Percentiles rank a stretch among this genome's conserved stretches.
These are phyloP conservation scores for Fragaria iinumae DNA, from an alignment of 306 rosid species.

Conservation along the genomic window DNA sequence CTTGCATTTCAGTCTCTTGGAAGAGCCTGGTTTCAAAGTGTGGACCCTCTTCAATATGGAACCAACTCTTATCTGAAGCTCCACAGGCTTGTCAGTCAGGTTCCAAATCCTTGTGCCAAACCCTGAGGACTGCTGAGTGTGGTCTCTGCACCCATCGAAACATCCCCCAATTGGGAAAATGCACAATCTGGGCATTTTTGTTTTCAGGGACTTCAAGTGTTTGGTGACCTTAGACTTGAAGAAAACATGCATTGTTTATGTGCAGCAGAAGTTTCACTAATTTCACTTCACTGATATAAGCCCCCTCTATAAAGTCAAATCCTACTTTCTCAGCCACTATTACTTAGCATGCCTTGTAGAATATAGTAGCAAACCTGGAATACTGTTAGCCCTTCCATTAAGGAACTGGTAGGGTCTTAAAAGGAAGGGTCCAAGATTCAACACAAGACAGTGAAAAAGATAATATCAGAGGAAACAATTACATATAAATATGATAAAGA, in stretches of 20 bases:
- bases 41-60: constrained; percentile 77
- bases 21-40: constrained; percentile 77
- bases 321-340: background rate
- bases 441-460: constrained; percentile 28
- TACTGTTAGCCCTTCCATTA: constrained; percentile 41
- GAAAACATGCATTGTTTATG: constrained; percentile 28
- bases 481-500: constrained; percentile 1
- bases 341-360: background rate
- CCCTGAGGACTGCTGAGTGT: constrained; percentile 56
- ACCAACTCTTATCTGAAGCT: constrained; percentile 93
- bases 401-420: constrained; percentile 51
- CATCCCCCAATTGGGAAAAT: constrained; percentile 62
- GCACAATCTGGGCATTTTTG: constrained; percentile 44
- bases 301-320: constrained; percentile 15
- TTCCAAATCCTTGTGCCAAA: constrained; percentile 91
- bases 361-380: constrained; percentile 11
- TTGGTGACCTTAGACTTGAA: constrained; percentile 28
- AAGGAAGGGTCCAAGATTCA: constrained; percentile 24
- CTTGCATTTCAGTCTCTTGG: constrained; percentile 77
- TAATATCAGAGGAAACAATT: constrained; percentile 1
- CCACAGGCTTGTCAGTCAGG: constrained; percentile 77
- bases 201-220: constrained; percentile 26
- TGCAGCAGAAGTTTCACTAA: constrained; percentile 9
- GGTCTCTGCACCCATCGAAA: constrained; percentile 77
- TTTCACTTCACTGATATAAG: constrained; percentile 2